A percentile compares a stretch with the other conserved stretches of the same genome.
Conservation (phyloP, 2,329 filamentous ascomycete genomes). For the Incumbomyces delicatus region DNA sequence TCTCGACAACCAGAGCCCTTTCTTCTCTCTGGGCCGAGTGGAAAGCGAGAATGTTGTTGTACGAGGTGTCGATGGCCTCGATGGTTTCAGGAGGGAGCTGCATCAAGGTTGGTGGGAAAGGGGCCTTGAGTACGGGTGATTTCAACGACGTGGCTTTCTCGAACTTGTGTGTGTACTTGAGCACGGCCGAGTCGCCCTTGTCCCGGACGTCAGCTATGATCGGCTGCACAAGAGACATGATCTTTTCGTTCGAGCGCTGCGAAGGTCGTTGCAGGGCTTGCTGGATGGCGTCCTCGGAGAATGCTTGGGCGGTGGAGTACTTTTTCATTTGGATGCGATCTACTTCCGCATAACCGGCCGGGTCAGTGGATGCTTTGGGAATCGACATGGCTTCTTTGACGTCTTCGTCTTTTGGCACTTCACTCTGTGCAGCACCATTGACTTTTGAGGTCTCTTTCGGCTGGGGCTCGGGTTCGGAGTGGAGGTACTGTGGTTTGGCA, state of each 20-base stretch:
- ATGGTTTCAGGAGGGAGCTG: constrained; percentile 72
- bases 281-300: constrained; percentile 48
- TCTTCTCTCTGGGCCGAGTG: constrained; percentile 84
- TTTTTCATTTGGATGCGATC: constrained; percentile 73
- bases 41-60: constrained; percentile 89
- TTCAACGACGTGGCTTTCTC: constrained; percentile 88
- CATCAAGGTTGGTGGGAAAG: constrained; percentile 81
- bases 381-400: constrained; percentile 39
- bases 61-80: constrained; percentile 85
- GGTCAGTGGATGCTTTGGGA: constrained; percentile 44
- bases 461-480: constrained; percentile 43
- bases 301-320: constrained; percentile 49
- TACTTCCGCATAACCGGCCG: constrained; percentile 35
- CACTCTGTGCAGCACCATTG: constrained; percentile 6
- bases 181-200: constrained; percentile 75
- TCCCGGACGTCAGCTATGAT: constrained; percentile 82
- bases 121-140: constrained; percentile 79
- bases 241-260: constrained; percentile 87
- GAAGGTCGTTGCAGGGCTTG: constrained; percentile 78
- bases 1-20: constrained; percentile 76
- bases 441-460: constrained; percentile 14
- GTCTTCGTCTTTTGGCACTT: constrained; percentile 20
- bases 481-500: constrained; percentile 85
- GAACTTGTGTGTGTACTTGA: constrained; percentile 95
- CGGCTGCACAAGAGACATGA: constrained; percentile 79